These are phyloP conservation scores for Polyporus tsugae DNA, from an alignment of 1,284 basidiomycete genomes.

Conservation along the genomic window DNA sequence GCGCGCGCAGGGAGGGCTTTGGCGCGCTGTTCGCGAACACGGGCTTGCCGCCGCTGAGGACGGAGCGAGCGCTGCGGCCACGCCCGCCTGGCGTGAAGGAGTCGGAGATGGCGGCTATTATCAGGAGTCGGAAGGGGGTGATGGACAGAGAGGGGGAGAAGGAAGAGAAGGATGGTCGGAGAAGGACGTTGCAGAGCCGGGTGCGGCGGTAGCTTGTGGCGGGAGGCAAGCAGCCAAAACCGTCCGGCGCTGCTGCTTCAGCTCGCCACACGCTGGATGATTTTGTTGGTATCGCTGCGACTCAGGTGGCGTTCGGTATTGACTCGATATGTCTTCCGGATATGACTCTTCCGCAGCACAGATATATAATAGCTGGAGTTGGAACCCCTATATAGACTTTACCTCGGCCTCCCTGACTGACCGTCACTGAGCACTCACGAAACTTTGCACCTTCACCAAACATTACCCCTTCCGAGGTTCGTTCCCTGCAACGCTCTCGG, in stretches of 20 bases:
- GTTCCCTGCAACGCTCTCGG: too few species aligned
- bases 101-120: neutral
- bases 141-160: neutral
- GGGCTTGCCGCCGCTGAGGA: conserved; percentile 11
- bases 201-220: neutral
- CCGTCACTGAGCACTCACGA: too few species aligned
- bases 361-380: neutral
- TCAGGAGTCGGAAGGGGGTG: neutral
- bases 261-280: neutral
- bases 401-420: neutral
- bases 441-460: neutral
- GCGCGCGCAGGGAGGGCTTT: conserved; percentile 12
- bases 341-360: neutral
- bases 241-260: neutral
- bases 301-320: neutral
- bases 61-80: conserved; percentile 1
- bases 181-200: conserved; percentile 2
- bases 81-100: neutral
- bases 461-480: neutral
- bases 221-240: neutral
- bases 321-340: neutral
- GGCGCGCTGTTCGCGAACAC: conserved; percentile 19
- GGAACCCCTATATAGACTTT: neutral
- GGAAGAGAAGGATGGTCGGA: neutral
- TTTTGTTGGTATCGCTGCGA: neutral